A percentile compares a stretch with the other conserved stretches of the same genome.
Conservation (phyloP, 192 early-diverging fungal species). For the Phycomyces blakesleeanus region DNA sequence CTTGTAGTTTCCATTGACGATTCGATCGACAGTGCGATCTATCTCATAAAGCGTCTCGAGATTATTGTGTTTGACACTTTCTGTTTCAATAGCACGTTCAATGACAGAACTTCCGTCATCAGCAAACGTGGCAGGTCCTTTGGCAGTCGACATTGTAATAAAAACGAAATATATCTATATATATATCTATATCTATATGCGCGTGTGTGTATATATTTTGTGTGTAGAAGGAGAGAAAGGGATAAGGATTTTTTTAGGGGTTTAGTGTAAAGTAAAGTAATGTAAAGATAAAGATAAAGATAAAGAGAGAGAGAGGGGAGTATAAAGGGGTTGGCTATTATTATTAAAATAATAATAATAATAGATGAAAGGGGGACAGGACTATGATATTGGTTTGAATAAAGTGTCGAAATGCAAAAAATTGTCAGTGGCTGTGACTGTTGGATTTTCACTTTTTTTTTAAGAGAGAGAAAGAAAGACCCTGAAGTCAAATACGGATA, state of each 20-base stretch:
- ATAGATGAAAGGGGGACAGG: too few species aligned
- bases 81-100: conserved; percentile 43
- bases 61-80: conserved; percentile 34
- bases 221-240: background rate
- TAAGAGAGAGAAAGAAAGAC: too few species aligned
- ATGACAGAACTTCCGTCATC: conserved; percentile 69
- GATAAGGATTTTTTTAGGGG: too few species aligned
- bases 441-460: too few species aligned
- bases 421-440: too few species aligned
- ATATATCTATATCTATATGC: conserved; percentile 43
- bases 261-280: background rate
- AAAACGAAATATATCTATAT: conserved; percentile 15
- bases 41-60: conserved; percentile 58
- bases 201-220: too few species aligned
- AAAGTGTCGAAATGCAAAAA: too few species aligned
- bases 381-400: too few species aligned
- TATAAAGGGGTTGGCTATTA: background rate
- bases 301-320: background rate
- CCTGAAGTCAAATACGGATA: too few species aligned
- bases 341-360: conserved; percentile 11
- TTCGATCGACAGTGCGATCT: conserved; percentile 53
- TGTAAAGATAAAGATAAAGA: background rate
- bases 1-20: conserved; percentile 43
- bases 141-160: conserved; percentile 47
- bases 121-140: conserved; percentile 57